These are phyloP conservation scores for Cardamine chenopodiifolia DNA, from an alignment of 345 rosid genomes.

Conservation along the genomic window DNA sequence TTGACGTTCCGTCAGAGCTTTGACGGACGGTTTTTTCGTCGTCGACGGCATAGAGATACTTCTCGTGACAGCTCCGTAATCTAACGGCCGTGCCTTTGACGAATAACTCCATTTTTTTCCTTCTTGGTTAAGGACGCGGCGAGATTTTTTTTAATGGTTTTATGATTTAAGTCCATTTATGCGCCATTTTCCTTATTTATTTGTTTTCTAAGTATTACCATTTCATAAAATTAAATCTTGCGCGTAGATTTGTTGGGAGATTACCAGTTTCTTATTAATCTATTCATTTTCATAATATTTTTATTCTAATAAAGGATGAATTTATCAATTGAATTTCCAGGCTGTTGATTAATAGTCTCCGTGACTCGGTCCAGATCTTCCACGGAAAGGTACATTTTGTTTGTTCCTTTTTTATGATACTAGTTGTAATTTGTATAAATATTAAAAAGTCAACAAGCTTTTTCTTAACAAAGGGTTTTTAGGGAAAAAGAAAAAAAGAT, in stretches of 20 bases:
- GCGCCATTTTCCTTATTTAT: background rate
- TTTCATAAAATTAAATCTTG: background rate
- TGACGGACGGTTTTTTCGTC: slow-evolving; percentile 67
- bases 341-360: slow-evolving; percentile 18
- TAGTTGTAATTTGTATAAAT: slow-evolving; percentile 13
- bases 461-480: background rate
- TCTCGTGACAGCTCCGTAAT: slow-evolving; percentile 81
- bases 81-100: slow-evolving; percentile 60
- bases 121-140: slow-evolving; percentile 4
- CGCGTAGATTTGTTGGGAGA: slow-evolving; percentile 20
- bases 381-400: slow-evolving; percentile 5
- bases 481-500: background rate
- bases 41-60: slow-evolving; percentile 71
- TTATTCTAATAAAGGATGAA: background rate
- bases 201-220: slow-evolving; percentile 20
- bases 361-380: slow-evolving; percentile 11
- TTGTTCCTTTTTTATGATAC: background rate
- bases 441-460: slow-evolving; percentile 12
- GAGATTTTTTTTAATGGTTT: background rate
- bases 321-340: slow-evolving; percentile 19
- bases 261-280: slow-evolving; percentile 2
- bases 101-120: slow-evolving; percentile 63
- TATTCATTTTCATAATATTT: background rate
- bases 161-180: background rate
- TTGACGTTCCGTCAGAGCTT: slow-evolving; percentile 55